Base-by-base conservation (phyloP, 345 rosid genomes). In the Murraya koenigii region DNA sequence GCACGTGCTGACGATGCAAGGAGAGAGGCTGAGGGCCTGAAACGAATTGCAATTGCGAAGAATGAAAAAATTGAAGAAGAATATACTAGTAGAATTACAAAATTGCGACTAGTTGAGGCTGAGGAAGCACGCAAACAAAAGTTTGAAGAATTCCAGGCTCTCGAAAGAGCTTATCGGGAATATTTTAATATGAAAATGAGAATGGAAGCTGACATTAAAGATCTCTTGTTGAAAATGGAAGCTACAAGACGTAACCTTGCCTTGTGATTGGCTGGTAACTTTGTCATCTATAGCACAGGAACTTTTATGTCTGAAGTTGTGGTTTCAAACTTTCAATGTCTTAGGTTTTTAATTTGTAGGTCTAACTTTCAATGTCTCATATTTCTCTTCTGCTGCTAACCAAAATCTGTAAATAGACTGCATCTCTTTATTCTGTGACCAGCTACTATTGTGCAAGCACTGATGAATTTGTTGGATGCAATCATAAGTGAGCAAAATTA, bases 161-260 rank as follows among this genome's bases (percentile, higher is more conserved):
- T 91, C 63, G 95, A 96, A 76, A 90, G 91, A 82, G 95, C 97
- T 32, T 90, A 89, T 66, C 87, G 81, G 55, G 98, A 94, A 25
- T 95, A 92, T 79, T 88, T 82, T 58, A 82, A 83, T 54, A 88
- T 94, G 98, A 96, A 88, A 89, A 83, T 82, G 84, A 91, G 98
- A 81, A 94, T 94, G 98, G 97, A 94, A 86, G 87, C 91, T 19
- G 99, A 96, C 78, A 92, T 96, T 70, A 94, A 90, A 75, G 94
- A 90, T 80, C 88, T 94, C 20, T 80, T 94, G 66, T 63, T 86
- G 86, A 92, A 89, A 86, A 90, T 96, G 97, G 99, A 96, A 85
- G 87, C 94, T 33, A 90, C 98, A 28, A 92, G 86, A 75, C 88
- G 86, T 69, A 91, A 89, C 74, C 82, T 92, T 59, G 78, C 91